Conservation (phyloP, 2,329 filamentous ascomycete genomes). For the Fusarium falciforme region DNA sequence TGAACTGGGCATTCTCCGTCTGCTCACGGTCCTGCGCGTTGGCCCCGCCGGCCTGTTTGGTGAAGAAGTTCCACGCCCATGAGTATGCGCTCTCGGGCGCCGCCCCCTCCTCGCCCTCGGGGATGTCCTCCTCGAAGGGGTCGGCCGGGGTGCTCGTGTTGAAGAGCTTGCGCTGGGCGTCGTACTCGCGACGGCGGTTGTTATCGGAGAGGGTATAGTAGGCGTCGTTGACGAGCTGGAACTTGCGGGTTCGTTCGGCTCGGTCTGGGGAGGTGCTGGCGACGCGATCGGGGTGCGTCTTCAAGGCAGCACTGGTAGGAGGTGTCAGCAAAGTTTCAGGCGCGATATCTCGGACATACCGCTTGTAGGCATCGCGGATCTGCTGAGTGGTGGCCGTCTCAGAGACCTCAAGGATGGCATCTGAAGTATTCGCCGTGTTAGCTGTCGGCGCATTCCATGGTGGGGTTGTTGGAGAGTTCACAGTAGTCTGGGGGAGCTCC, state of each 20-base stretch:
- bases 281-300: slow-evolving; percentile 94
- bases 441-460: slow-evolving; percentile 18
- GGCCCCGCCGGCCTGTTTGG: slow-evolving; percentile 43
- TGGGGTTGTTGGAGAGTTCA: slow-evolving; percentile 49
- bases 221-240: slow-evolving; percentile 92
- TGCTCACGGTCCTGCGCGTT: slow-evolving; percentile 57
- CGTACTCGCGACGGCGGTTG: slow-evolving; percentile 83
- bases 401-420: slow-evolving; percentile 78
- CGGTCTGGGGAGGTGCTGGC: slow-evolving; percentile 86
- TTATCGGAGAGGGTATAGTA: slow-evolving; percentile 92
- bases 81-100: slow-evolving; percentile 70
- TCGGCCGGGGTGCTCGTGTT: slow-evolving; percentile 47
- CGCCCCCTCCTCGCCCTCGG: slow-evolving; percentile 40
- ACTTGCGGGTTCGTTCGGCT: slow-evolving; percentile 81
- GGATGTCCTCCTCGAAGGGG: slow-evolving; percentile 57
- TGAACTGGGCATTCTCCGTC: slow-evolving; percentile 84
- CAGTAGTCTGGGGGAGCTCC: slow-evolving; percentile 69
- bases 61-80: slow-evolving; percentile 79
- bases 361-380: slow-evolving; percentile 95
- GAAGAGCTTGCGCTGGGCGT: slow-evolving; percentile 67
- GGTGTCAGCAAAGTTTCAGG: slow-evolving; percentile 23
- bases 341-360: slow-evolving; percentile 58
- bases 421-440: slow-evolving; percentile 55
- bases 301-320: slow-evolving; percentile 80
- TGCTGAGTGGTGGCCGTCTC: slow-evolving; percentile 83